phyloP scores from a whole-genome alignment of 2,329 filamentous ascomycete genomes.

The Botrytis medusae region DNA sequence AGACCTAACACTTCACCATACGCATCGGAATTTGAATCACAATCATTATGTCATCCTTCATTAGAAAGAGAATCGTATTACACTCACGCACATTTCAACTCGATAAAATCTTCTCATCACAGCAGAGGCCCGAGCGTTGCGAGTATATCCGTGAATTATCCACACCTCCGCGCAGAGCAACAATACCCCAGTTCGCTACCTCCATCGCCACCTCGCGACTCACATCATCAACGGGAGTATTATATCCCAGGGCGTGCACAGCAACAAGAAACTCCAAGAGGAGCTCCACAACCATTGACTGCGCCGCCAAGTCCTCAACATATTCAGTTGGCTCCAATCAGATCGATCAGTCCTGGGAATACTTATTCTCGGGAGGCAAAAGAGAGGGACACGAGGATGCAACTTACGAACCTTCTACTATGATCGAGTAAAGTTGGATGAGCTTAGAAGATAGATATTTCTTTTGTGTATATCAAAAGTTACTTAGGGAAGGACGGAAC shows the following conservation, averaged over 20 bases:
- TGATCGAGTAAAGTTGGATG: neutral
- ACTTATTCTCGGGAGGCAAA: constrained; percentile 25
- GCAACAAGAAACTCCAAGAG: constrained; percentile 26
- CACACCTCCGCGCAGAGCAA: constrained; percentile 19
- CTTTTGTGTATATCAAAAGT: constrained; percentile 16
- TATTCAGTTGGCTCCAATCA: constrained; percentile 37
- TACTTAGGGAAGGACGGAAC: neutral
- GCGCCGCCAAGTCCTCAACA: constrained; percentile 35
- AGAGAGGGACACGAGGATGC: constrained; percentile 39
- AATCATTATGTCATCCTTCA: constrained; percentile 26
- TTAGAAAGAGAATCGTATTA: constrained; percentile 27
- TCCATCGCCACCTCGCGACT: constrained; percentile 24
- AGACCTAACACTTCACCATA: constrained; percentile 23
- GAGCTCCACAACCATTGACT: constrained; percentile 28
- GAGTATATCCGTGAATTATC: constrained; percentile 11
- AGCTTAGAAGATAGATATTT: constrained; percentile 6
- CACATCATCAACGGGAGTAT: constrained; percentile 3
- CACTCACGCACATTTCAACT: constrained; percentile 4
- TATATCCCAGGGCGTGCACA: constrained; percentile 29
- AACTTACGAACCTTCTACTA: constrained; percentile 36
- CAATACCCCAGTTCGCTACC: constrained; percentile 23
- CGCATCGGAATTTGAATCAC: constrained; percentile 9
- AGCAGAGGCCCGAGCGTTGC: constrained; percentile 27
- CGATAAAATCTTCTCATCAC: constrained; percentile 26
- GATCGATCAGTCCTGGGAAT: constrained; percentile 25